Evolutionary conservation across 495 filamentous ascomycete genomes (phyloP).

Genomic region (Parmelia sp.): DNA sequence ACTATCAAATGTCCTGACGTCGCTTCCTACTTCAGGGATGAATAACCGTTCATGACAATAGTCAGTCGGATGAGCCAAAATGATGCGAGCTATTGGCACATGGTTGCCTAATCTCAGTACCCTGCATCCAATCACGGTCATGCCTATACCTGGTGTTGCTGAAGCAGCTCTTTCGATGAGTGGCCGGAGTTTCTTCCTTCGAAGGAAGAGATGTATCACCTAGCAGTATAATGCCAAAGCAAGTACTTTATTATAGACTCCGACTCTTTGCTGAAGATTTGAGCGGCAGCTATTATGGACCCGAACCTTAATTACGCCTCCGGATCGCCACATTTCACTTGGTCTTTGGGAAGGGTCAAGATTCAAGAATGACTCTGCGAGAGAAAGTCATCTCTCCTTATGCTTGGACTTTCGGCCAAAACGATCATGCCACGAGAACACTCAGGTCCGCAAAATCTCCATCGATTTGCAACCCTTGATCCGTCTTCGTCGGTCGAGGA

Average conservation of each 20-base stretch:
- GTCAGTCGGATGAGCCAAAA: neutral
- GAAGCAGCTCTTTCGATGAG: neutral
- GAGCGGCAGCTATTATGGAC: neutral
- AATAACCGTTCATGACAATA: too few species aligned
- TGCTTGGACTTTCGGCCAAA: neutral
- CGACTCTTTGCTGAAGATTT: neutral
- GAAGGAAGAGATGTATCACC: neutral
- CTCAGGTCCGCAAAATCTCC: neutral
- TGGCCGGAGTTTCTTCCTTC: neutral
- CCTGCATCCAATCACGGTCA: neutral
- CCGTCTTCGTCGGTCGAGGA: neutral
- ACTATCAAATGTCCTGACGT: too few species aligned
- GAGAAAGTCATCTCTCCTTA: neutral
- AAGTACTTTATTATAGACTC: neutral
- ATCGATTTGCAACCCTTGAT: neutral
- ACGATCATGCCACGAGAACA: neutral
- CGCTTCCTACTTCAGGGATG: too few species aligned
- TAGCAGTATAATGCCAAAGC: neutral
- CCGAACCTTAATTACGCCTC: constrained; percentile 2
- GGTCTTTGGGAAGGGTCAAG: neutral
- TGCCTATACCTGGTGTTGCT: neutral
- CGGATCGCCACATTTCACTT: neutral
- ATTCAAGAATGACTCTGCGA: neutral
- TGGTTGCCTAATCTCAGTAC: too few species aligned
- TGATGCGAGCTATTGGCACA: neutral